These are phyloP conservation scores for Neocallimastix lanati DNA, from an alignment of 192 early-diverging fungal species.

Conservation along the genomic window DNA sequence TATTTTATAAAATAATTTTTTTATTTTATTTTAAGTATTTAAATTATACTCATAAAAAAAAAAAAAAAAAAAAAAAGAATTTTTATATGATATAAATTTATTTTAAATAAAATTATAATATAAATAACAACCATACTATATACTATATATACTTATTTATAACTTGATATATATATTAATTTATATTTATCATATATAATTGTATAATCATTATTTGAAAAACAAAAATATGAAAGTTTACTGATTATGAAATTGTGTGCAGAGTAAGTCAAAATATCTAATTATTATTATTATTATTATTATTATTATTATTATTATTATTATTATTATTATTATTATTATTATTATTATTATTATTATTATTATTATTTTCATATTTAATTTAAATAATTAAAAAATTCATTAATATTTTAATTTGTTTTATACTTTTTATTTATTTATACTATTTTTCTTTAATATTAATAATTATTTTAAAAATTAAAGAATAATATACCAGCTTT, in stretches of 20 bases:
- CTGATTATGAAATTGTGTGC: slow-evolving; percentile 91
- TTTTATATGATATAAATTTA: no score
- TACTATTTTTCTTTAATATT: neutral
- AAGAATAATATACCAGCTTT: slow-evolving; percentile 93
- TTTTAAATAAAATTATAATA: no score
- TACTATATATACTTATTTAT: no score
- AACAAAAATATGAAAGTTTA: slow-evolving; percentile 52
- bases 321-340: slow-evolving; percentile 5
- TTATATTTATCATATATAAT: no score
- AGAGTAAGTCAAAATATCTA: slow-evolving; percentile 36
- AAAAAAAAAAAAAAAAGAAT: no score
- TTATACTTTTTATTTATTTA: neutral
- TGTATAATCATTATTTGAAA: neutral
- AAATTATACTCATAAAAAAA: slow-evolving; percentile 3
- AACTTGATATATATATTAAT: no score
- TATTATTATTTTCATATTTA: no score
- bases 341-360: no score
- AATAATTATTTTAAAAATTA: neutral
- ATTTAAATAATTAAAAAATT: no score
- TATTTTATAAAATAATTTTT: slow-evolving; percentile 58
- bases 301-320: slow-evolving; percentile 3
- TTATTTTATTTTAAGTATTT: slow-evolving; percentile 72
- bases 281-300: neutral
- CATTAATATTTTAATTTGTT: no score
- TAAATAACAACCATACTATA: no score